Evolutionary conservation across 208 protist species (phyloP), one percentile per base, ranked within the genome.

Genomic region (Crithidia brevicula): DNA sequence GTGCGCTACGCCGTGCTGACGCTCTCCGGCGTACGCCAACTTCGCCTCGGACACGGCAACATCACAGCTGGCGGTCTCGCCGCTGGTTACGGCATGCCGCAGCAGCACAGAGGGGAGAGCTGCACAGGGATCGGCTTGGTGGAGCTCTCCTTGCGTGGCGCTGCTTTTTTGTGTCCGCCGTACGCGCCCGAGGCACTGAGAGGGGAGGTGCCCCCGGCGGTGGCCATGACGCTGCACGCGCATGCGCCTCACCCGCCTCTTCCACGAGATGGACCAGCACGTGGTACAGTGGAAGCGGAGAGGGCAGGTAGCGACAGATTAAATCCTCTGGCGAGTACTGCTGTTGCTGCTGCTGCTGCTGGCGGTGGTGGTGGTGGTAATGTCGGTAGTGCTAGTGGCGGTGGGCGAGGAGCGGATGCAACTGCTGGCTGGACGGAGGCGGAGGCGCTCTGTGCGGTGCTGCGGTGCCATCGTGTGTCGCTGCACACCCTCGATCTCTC

Each of bases 401-500:
- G n/a, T n/a, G n/a, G n/a, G n/a, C n/a, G 16, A 22, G 16, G 16
- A 22, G 16, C 42, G 3, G 9, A 9, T 11, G 5, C 25, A 3
- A n/a, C 56, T 6, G 8, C n/a, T 20, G 40, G 1, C 4, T 62
- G 56, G 56, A 51, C 56, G 15, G 56, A 62, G 27, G 56, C 56
- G 5, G 56, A 62, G 27, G 56, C 56, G 3, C 42, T 62, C 7
- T 42, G 56, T 9, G 56, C 56, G 42, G 56, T 62, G 42, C 56
- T 62, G 40, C 36, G 56, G 22, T 42, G 40, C 15, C 56, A 62
- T 27, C 18, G 40, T 2, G 56, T 34, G 28, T 51, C 42, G 27
- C 42, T 62, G 56, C 23, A 13, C 4, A 5, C 33, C 25, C 27
- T 62, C 4, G 27, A 62, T 23, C 3, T 62, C 15, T 49, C 56